Percentiles rank a stretch among this genome's conserved stretches.
Conservation (phyloP, 768 basidiomycete genomes). For the Agaricus blazei region DNA sequence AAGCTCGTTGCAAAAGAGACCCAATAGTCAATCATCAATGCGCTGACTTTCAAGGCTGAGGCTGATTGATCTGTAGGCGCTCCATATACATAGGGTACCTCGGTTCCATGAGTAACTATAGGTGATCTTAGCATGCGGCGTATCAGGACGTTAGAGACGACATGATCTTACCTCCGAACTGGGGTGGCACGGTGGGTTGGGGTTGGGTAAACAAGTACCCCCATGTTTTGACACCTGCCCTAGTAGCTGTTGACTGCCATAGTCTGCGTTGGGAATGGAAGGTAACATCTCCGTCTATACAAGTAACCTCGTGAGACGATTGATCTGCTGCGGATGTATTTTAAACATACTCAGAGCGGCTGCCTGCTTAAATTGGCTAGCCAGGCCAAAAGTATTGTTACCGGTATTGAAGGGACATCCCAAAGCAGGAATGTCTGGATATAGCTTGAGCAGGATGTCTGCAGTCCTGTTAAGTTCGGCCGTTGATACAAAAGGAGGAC, state of each 20-base stretch:
- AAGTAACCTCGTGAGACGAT: not conserved
- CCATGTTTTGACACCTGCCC: constrained; percentile 29
- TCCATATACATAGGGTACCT: constrained; percentile 31
- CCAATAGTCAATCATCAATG: constrained; percentile 38
- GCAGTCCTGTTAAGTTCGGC: constrained; percentile 16
- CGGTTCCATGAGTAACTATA: constrained; percentile 16
- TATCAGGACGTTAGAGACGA: not conserved
- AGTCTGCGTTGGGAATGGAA: constrained; percentile 35
- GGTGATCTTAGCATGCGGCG: not conserved
- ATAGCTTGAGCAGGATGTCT: constrained; percentile 27
- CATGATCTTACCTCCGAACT: constrained; percentile 22
- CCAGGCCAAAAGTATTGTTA: constrained; percentile 38
- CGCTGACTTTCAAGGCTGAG: constrained; percentile 20
- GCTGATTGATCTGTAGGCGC: constrained; percentile 19
- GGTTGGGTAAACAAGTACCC: constrained; percentile 41
- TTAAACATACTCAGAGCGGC: constrained; percentile 22
- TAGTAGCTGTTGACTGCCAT: constrained; percentile 34
- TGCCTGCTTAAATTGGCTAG: constrained; percentile 26
- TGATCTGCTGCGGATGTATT: not conserved
- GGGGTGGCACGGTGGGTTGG: constrained; percentile 19
- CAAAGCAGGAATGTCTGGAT: constrained; percentile 35
- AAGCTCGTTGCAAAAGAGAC: constrained; percentile 34
- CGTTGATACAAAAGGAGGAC: constrained; percentile 21
- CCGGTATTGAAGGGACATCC: constrained; percentile 46
- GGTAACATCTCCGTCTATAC: constrained; percentile 30